Percentiles rank a stretch among this genome's conserved stretches.
Conservation (phyloP, 2,329 filamentous ascomycete genomes). For the Epichloe coenophiala region DNA sequence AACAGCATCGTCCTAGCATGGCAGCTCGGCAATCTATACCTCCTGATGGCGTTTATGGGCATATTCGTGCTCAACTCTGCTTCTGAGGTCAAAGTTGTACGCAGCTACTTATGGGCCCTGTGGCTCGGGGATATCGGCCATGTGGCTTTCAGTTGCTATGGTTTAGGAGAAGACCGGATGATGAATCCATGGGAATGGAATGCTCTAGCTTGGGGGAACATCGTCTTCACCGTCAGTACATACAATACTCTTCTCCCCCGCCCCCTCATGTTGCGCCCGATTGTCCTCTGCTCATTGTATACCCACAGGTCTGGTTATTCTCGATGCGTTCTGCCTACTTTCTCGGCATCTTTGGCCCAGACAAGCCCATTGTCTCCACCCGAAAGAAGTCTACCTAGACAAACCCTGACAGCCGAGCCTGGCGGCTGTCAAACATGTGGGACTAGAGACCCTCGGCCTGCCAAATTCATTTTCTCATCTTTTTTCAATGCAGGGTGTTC, state of each 20-base stretch:
- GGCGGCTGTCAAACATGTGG: neutral
- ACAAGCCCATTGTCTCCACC: conserved; percentile 11
- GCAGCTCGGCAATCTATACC: conserved; percentile 59
- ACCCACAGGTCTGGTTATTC: conserved; percentile 36
- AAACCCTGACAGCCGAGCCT: neutral
- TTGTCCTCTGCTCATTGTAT: neutral
- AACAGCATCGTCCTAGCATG: conserved; percentile 44
- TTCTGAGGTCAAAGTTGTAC: conserved; percentile 50
- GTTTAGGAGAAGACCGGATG: conserved; percentile 41
- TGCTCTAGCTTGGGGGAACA: conserved; percentile 58
- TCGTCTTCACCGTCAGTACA: conserved; percentile 46
- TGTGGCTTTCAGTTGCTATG: conserved; percentile 44
- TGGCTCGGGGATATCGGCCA: conserved; percentile 56
- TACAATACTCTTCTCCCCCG: conserved; percentile 2
- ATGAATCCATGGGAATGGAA: conserved; percentile 49
- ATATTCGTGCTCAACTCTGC: conserved; percentile 51
- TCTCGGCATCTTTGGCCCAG: conserved; percentile 43
- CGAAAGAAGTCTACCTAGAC: conserved; percentile 16
- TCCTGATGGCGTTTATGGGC: conserved; percentile 50
- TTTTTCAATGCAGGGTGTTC: neutral
- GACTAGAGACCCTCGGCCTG: neutral
- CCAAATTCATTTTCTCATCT: neutral
- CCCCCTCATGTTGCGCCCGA: neutral
- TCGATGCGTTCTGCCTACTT: conserved; percentile 44
- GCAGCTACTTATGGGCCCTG: conserved; percentile 52